Evolutionary conservation across 129 eudicot species (phyloP).

Genomic region (Pittosporum tobira): DNA sequence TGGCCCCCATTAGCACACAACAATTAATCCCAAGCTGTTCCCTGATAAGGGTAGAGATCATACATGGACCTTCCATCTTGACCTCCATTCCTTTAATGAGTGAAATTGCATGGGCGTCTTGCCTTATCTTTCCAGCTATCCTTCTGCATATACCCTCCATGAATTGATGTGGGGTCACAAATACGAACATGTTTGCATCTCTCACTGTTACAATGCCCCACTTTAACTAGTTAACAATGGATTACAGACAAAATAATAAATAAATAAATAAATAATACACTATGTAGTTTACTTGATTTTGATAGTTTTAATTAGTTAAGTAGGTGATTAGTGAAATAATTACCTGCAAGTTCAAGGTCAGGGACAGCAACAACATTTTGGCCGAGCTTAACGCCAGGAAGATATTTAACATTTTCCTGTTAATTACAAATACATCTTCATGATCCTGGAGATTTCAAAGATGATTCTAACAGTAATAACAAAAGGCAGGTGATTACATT

Average conservation of each 20-base stretch:
- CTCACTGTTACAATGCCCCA: conserved; percentile 43
- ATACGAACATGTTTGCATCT: conserved; percentile 93
- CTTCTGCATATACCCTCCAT: conserved; percentile 80
- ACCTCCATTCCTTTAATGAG: conserved; percentile 99
- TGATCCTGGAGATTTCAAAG: background rate
- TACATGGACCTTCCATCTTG: conserved; percentile 86
- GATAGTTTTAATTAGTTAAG: background rate
- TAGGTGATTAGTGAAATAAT: background rate
- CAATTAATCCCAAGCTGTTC: conserved; percentile 67
- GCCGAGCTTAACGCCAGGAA: conserved; percentile 90
- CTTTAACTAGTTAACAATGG: background rate
- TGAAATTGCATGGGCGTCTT: conserved; percentile 78
- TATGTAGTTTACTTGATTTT: too few species aligned
- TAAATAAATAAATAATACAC: background rate
- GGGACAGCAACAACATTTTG: conserved; percentile 88
- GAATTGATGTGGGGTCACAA: conserved; percentile 98
- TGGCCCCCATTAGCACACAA: conserved; percentile 98
- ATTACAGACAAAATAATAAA: background rate
- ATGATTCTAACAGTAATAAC: background rate
- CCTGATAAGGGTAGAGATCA: conserved; percentile 77
- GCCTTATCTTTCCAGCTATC: conserved; percentile 64
- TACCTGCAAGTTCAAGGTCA: conserved; percentile 87
- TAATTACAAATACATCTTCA: background rate
- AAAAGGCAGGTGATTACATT: conserved; percentile 35
- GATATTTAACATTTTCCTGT: conserved; percentile 92